A percentile compares a stretch with the other conserved stretches of the same genome.
phyloP scores from a whole-genome alignment of 306 rosid genomes.

The Parietaria judaica region DNA sequence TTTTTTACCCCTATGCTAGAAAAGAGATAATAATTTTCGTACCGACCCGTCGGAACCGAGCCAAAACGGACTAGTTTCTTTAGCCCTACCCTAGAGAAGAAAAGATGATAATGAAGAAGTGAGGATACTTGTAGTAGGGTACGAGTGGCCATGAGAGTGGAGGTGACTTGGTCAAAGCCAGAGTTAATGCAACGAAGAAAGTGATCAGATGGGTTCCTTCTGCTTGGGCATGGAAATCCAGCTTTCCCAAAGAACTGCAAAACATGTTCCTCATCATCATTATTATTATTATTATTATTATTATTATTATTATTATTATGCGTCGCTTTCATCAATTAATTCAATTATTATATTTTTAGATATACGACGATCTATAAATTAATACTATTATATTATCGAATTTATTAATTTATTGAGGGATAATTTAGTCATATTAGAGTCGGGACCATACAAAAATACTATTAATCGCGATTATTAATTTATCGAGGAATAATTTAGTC shows the following conservation, averaged over 20 bases:
- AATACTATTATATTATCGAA: too few relatives aligned
- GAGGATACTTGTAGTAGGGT: slow-evolving; percentile 24
- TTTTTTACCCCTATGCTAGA: not conserved
- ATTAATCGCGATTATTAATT: too few relatives aligned
- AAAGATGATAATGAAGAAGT: not conserved
- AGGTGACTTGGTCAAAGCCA: slow-evolving; percentile 61
- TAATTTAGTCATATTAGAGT: too few relatives aligned
- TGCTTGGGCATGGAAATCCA: slow-evolving; percentile 87
- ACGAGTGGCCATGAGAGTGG: slow-evolving; percentile 32
- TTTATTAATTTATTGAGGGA: too few relatives aligned
- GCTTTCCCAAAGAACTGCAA: slow-evolving; percentile 74
- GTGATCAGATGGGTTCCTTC: slow-evolving; percentile 93
- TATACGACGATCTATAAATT: too few relatives aligned
- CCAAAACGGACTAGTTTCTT: too few relatives aligned
- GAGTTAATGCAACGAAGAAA: slow-evolving; percentile 86
- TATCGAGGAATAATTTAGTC: too few relatives aligned
- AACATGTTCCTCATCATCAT: too few relatives aligned
- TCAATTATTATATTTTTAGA: not conserved
- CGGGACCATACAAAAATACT: too few relatives aligned
- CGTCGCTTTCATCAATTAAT: not conserved
- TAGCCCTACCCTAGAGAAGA: not conserved
- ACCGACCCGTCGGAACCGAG: not conserved
- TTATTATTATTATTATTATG: too few relatives aligned
- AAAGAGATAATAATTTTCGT: not conserved
- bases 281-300: too few relatives aligned